phyloP scores from a whole-genome alignment of 1,284 basidiomycete species.

The Singerocomus inundabilis region DNA sequence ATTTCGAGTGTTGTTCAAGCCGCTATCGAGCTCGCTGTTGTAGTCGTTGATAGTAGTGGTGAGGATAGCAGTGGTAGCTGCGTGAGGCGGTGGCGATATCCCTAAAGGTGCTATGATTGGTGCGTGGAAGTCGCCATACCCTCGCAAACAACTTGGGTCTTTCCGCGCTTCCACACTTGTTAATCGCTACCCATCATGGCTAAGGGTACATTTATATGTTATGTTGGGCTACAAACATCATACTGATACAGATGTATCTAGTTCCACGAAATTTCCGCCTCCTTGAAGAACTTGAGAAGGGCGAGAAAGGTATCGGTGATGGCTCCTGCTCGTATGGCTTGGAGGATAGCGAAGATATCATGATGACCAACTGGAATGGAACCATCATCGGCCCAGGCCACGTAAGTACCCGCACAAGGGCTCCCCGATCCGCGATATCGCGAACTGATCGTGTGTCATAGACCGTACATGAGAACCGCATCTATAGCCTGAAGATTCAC shows the following conservation, averaged over 20 bases:
- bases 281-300: constrained; percentile 97
- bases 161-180: constrained; percentile 5
- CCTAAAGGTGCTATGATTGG: constrained; percentile 12
- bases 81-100: constrained; percentile 33
- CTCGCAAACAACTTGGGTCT: constrained; percentile 1
- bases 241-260: constrained; percentile 34
- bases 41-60: constrained; percentile 12
- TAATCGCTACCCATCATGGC: constrained; percentile 46
- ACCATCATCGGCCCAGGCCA: constrained; percentile 98
- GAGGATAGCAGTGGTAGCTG: constrained; percentile 17
- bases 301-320: constrained; percentile 99
- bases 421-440: constrained; percentile 20
- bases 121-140: neutral
- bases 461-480: constrained; percentile 98
- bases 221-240: neutral
- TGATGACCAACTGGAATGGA: constrained; percentile 98
- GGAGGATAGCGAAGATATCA: constrained; percentile 88
- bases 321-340: constrained; percentile 96
- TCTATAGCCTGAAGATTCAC: constrained; percentile 92
- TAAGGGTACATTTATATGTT: constrained; percentile 44
- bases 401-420: constrained; percentile 46
- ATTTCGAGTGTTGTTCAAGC: constrained; percentile 36
- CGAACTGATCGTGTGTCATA: constrained; percentile 36
- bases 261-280: constrained; percentile 97
- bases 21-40: constrained; percentile 9